Evolutionary conservation across 2,329 filamentous ascomycete species (phyloP), one percentile per base, ranked within the genome.

Genomic region (Aspergillus pseudonomiae): DNA sequence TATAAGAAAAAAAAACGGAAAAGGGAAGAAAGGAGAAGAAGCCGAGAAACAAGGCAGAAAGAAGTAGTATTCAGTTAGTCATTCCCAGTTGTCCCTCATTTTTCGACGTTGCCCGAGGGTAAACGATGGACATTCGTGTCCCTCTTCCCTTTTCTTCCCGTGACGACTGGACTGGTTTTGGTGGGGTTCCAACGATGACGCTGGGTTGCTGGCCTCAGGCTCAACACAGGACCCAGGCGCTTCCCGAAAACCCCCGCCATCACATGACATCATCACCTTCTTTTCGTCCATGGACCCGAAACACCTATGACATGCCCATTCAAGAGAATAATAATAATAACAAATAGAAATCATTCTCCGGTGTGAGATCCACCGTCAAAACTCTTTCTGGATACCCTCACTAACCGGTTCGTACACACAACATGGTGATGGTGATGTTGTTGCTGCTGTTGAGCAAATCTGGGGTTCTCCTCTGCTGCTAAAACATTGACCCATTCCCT

Each of bases 191-290:
- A 32, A 28, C 39, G 53, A 70, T 68, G 68, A 69, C 67, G 66
- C 66, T 54, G 45, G 28, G 28, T 60, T 50, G 34, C 21, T 60
- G 43, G 67, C 66, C 67, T 69, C 62, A 67, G 68, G 67, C 68
- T 26, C 1, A 1, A 19, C 21, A 50, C 21, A 50, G 12, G 6
- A 26, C 45, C 45, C 45, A 46, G 10, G 19, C 52, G 6, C 16
- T 43, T 70, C 66, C 70, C 70, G 69, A 62, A 63, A 72, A 65
- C 57, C 70, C 70, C 70, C 70, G 69, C 63, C 60, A 66, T 70
- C 68, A 68, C 68, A 69, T 70, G 68, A 70, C 68, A 70, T 70
- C 67, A 70, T 68, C 50, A 57, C 60, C 50, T 24, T 52, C 41
- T 34, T 34, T 50, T 45, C 57, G 53, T 45, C 54, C 61, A 59